Conservation (phyloP, 257 asterid species). For the Rauvolfia tetraphylla region DNA sequence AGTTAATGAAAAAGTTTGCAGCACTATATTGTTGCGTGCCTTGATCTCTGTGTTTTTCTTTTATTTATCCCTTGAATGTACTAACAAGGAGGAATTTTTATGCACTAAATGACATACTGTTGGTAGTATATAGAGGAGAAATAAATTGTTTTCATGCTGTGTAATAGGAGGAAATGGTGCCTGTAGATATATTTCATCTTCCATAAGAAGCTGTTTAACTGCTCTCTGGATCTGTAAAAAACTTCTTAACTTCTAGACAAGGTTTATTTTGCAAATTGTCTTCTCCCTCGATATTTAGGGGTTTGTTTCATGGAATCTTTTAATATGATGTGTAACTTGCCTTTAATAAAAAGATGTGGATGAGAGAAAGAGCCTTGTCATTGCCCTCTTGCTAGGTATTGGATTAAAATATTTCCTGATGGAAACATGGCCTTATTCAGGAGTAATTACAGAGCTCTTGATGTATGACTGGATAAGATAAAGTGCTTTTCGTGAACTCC, state of each 20-base stretch:
- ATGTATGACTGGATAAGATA: not conserved
- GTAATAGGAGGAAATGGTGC: not conserved
- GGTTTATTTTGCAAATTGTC: not conserved
- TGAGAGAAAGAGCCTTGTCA: not conserved
- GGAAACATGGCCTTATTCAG: not conserved
- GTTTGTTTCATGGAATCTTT: not conserved
- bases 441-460: not conserved
- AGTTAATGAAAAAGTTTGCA: not conserved
- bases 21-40: not conserved
- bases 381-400: not conserved
- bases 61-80: not conserved
- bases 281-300: not conserved
- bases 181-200: not conserved
- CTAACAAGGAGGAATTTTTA: not conserved
- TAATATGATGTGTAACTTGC: not conserved
- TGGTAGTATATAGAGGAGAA: not conserved
- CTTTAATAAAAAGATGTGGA: not conserved
- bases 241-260: not conserved
- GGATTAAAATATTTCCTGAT: not conserved
- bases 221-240: not conserved
- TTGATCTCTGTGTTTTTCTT: not conserved
- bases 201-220: not conserved
- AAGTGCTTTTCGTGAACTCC: not conserved
- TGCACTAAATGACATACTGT: not conserved
- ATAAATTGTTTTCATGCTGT: not conserved